Base-by-base conservation (phyloP, 371 early-diverging fungal species). In the Mucor piriformis region DNA sequence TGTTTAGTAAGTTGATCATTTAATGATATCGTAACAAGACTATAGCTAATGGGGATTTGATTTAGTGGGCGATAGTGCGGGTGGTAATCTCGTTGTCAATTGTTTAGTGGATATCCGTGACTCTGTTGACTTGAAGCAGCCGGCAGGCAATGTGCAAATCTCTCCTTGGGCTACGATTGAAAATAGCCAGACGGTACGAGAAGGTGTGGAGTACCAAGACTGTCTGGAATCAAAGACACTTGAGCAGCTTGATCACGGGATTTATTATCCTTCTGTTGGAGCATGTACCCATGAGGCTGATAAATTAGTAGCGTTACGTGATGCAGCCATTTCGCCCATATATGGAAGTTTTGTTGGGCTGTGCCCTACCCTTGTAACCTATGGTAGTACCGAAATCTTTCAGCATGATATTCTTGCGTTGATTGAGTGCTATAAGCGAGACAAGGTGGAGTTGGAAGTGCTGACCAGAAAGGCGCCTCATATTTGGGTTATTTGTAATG, bases 11-110 rank as follows among this genome's bases (percentile, higher is more conserved):
- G 53, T 29, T n/a, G 18, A 4, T 3, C 8, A 2, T 4, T 8
- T 16, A 42, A 42, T n/a, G 13, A 3, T 1, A 38, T 12, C 12
- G 51, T 6, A 7, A 23, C 13, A 25, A 23, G 34, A 18, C 8
- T 8, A 8, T 4, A 25, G n/a, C 15, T 40, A 16, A 49, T 15
- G 29, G 16, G 21, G 33, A 44, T 43, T 54, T 18, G 38, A 20
- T 44, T 25, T 54, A 72, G 77, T 61, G 29, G 77, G 77, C 15
- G 77, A 77, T 33, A 67, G 67, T 51, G 74, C 74, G 3, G 77
- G 77, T 27, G 77, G 72, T n/a, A 69, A 71, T 40, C 46, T 77
- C 37, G 62, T 64, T 3, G 65, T 68, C 1, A 56, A 52, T 13
- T 43, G 51, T 12, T 43, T 73, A 0, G 33, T 27, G 5, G 18